These are phyloP conservation scores for Corinectria fuckeliana DNA, from an alignment of 2,329 filamentous ascomycete genomes.

Conservation along the genomic window DNA sequence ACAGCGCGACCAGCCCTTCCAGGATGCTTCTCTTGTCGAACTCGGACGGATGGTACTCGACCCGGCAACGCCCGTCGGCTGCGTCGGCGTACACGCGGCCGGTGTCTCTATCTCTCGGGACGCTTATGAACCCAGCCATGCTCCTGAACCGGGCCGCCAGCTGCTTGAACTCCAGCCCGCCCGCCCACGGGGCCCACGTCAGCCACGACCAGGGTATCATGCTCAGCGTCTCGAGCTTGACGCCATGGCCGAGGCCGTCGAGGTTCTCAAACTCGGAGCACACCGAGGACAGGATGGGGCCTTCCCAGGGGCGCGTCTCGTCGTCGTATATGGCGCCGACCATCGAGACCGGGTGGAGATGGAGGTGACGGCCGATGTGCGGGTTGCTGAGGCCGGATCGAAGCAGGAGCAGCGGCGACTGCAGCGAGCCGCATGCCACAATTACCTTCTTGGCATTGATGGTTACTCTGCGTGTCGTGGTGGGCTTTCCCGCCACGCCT, in stretches of 20 bases:
- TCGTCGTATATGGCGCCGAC: conserved; percentile 11
- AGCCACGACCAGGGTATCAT: conserved; percentile 13
- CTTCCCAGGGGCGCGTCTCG: conserved; percentile 13
- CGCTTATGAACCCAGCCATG: conserved; percentile 9
- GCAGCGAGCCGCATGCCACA: conserved; percentile 7
- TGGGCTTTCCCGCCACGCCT: background rate
- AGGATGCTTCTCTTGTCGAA: conserved; percentile 72
- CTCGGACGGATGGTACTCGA: conserved; percentile 65
- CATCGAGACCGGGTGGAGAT: conserved; percentile 13
- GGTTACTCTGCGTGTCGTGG: background rate
- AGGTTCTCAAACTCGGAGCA: conserved; percentile 14
- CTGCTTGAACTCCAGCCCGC: conserved; percentile 7
- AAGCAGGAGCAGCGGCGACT: conserved; percentile 14
- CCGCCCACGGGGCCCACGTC: conserved; percentile 7
- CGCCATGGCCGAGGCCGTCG: conserved; percentile 15
- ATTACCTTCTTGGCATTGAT: conserved; percentile 17
- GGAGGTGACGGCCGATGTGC: conserved; percentile 17
- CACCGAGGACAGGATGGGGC: conserved; percentile 8
- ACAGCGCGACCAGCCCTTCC: conserved; percentile 69
- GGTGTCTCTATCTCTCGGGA: conserved; percentile 11
- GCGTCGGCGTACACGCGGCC: conserved; percentile 8
- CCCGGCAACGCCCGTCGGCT: background rate
- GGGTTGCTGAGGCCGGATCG: conserved; percentile 4
- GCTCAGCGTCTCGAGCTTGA: conserved; percentile 7
- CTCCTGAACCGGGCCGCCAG: conserved; percentile 1